A percentile compares a stretch with the other conserved stretches of the same genome.
Evolutionary conservation across 371 early-diverging fungal species (phyloP).

Genomic region (Entomophthora muscae): DNA sequence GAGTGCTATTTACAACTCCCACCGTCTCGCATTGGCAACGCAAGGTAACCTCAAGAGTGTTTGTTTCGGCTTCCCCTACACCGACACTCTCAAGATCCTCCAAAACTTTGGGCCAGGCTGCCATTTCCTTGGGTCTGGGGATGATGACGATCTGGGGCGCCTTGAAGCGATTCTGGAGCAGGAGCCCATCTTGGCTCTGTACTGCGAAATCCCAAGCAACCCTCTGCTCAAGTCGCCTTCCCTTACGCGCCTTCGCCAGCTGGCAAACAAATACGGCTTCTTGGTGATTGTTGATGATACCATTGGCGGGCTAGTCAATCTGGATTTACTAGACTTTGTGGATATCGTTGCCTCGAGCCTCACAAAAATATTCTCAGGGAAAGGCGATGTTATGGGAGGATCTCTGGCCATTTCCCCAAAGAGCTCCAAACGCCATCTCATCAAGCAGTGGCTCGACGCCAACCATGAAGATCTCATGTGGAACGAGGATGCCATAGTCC

Average conservation of each 20-base stretch:
- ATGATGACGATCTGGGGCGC: slow-evolving; percentile 42
- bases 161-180: slow-evolving; percentile 36
- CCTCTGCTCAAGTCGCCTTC: slow-evolving; percentile 74
- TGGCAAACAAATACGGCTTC: slow-evolving; percentile 60
- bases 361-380: slow-evolving; percentile 88
- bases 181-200: slow-evolving; percentile 53
- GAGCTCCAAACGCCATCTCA: too few species aligned
- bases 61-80: too few species aligned
- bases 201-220: slow-evolving; percentile 88
- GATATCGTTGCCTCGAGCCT: slow-evolving; percentile 83
- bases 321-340: slow-evolving; percentile 49
- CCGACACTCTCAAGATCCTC: slow-evolving; percentile 86
- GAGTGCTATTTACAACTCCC: slow-evolving; percentile 81
- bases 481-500: slow-evolving; percentile 80
- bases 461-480: slow-evolving; percentile 72
- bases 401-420: too few species aligned
- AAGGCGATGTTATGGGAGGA: slow-evolving; percentile 95
- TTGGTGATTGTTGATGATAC: slow-evolving; percentile 87
- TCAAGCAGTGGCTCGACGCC: slow-evolving; percentile 28
- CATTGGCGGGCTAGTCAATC: slow-evolving; percentile 79
- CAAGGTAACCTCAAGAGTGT: slow-evolving; percentile 41
- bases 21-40: slow-evolving; percentile 32
- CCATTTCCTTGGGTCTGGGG: slow-evolving; percentile 70
- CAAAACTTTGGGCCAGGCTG: slow-evolving; percentile 86
- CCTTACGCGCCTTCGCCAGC: slow-evolving; percentile 41